Evolutionary conservation across 495 filamentous ascomycete genomes (phyloP).

Genomic region (Parmelia sp.): DNA sequence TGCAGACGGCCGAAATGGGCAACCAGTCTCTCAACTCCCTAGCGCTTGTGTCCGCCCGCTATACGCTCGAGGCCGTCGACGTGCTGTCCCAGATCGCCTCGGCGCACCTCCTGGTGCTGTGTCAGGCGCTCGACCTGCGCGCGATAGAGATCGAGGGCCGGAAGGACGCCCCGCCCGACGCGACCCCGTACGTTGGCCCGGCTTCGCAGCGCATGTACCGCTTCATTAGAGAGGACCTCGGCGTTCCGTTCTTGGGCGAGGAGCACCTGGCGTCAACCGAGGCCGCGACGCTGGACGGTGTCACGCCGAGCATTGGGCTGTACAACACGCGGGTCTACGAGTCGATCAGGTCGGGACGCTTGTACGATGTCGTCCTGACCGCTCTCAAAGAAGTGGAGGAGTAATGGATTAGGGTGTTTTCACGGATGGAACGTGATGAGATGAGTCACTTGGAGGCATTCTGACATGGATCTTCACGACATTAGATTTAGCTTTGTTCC

Average conservation of each 20-base stretch:
- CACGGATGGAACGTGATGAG: too few relatives aligned
- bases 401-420: too few relatives aligned
- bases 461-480: too few relatives aligned
- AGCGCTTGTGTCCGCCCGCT: constrained; percentile 51
- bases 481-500: too few relatives aligned
- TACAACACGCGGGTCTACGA: too few relatives aligned
- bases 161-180: constrained; percentile 4
- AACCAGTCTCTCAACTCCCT: constrained; percentile 58
- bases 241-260: constrained; percentile 19
- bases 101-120: constrained; percentile 44
- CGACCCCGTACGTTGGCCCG: constrained; percentile 13
- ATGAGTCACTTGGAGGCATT: too few relatives aligned
- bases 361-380: too few relatives aligned
- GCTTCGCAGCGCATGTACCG: constrained; percentile 21
- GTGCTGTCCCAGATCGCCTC: constrained; percentile 48
- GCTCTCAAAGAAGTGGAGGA: too few relatives aligned
- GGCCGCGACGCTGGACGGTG: too few relatives aligned
- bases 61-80: constrained; percentile 48
- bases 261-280: too few relatives aligned
- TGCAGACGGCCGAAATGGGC: constrained; percentile 53
- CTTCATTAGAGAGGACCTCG: constrained; percentile 14
- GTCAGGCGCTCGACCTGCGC: constrained; percentile 40
- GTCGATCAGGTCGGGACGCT: too few relatives aligned
- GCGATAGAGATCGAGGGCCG: constrained; percentile 25
- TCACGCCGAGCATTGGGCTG: too few relatives aligned